phyloP scores from a whole-genome alignment of 768 basidiomycete species.

The Termitomyces sp. region DNA sequence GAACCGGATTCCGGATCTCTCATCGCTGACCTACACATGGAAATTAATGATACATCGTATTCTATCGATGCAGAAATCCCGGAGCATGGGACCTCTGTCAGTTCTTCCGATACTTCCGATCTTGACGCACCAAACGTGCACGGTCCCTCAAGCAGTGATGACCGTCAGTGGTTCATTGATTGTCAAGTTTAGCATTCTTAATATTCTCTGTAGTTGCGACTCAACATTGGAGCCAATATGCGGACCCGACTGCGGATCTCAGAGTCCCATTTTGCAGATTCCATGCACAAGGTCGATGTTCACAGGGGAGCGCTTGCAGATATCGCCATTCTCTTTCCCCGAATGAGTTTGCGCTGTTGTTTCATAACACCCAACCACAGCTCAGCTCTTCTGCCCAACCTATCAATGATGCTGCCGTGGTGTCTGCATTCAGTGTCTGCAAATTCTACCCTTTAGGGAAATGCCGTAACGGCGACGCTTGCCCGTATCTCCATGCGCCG shows the following conservation, averaged over 20 bases:
- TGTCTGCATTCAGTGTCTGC: constrained; percentile 19
- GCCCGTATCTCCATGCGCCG: constrained; percentile 29
- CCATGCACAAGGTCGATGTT: constrained; percentile 30
- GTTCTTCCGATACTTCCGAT: background rate
- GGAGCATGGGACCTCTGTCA: background rate
- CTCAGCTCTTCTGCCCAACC: constrained; percentile 6
- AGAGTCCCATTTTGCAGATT: constrained; percentile 33
- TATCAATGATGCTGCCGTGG: background rate
- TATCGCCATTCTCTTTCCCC: constrained; percentile 36
- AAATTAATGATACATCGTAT: background rate
- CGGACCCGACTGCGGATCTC: constrained; percentile 30
- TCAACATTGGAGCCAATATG: constrained; percentile 39
- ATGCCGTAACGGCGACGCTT: constrained; percentile 32
- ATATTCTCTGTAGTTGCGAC: constrained; percentile 17
- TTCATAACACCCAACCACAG: constrained; percentile 32
- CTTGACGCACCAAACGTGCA: background rate
- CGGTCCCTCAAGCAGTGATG: background rate
- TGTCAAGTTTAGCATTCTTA: background rate
- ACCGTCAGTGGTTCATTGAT: background rate
- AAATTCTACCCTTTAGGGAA: constrained; percentile 29
- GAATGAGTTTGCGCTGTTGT: constrained; percentile 32
- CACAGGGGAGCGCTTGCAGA: constrained; percentile 23
- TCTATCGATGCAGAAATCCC: background rate
- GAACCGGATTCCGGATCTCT: background rate
- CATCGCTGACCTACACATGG: background rate